These are phyloP conservation scores for Ceratobasidium sp. DNA, from an alignment of 1,284 basidiomycete genomes.

Conservation along the genomic window DNA sequence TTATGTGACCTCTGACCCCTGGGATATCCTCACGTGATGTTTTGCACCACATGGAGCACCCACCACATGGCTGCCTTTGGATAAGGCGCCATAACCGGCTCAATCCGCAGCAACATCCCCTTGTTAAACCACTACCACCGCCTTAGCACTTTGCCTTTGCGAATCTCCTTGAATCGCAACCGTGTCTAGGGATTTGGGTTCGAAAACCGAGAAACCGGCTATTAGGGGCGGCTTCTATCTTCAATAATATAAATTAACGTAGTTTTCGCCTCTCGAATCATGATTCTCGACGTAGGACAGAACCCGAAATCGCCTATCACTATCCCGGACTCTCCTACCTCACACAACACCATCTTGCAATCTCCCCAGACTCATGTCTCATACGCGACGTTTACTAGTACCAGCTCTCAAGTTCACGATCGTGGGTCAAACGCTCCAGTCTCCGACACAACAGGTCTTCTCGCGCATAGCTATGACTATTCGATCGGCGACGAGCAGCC, in stretches of 20 bases:
- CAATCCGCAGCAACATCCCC: constrained; percentile 12
- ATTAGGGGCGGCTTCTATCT: not conserved
- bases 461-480: not conserved
- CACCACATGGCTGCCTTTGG: not conserved
- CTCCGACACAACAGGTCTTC: constrained; percentile 1
- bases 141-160: not conserved
- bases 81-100: not conserved
- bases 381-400: constrained; percentile 20
- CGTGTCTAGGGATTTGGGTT: not conserved
- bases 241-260: not conserved
- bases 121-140: constrained; percentile 5
- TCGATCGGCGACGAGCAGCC: not conserved
- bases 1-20: too few relatives aligned
- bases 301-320: constrained; percentile 17
- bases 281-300: constrained; percentile 23
- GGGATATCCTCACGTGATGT: too few relatives aligned
- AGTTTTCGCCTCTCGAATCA: not conserved
- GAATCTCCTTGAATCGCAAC: not conserved
- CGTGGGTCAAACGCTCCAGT: not conserved
- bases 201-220: not conserved
- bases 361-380: constrained; percentile 5
- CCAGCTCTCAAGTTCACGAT: not conserved
- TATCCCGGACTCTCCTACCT: not conserved
- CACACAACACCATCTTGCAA: not conserved
- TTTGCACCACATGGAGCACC: not conserved